Conservation (phyloP, 768 basidiomycete species). For the Harrya chromipes region DNA sequence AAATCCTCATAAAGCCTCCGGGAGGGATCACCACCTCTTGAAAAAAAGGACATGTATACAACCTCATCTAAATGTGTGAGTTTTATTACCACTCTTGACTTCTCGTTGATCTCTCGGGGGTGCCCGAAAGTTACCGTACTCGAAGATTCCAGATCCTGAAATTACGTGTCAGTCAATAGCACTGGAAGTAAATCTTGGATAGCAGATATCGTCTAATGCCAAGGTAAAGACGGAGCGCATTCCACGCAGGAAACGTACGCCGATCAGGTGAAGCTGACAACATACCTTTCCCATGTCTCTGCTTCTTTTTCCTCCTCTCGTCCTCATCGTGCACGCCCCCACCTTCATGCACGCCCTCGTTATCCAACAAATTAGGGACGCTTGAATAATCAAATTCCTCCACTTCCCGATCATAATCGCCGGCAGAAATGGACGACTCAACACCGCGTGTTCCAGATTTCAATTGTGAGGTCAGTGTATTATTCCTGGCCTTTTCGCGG, state of each 20-base stretch:
- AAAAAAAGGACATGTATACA: slow-evolving; percentile 8
- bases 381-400: slow-evolving; percentile 66
- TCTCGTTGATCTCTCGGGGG: slow-evolving; percentile 65
- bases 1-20: background rate
- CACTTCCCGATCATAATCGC: slow-evolving; percentile 22
- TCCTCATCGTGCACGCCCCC: slow-evolving; percentile 25
- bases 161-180: slow-evolving; percentile 6
- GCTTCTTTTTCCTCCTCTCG: slow-evolving; percentile 48
- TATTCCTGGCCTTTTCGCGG: slow-evolving; percentile 19
- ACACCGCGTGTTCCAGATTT: slow-evolving; percentile 3
- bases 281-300: slow-evolving; percentile 44
- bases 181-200: background rate
- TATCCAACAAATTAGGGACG: slow-evolving; percentile 71
- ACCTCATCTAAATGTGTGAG: slow-evolving; percentile 60
- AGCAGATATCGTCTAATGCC: background rate
- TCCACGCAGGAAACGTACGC: slow-evolving; percentile 4
- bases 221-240: slow-evolving; percentile 3
- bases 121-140: slow-evolving; percentile 59
- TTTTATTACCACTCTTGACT: slow-evolving; percentile 66
- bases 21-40: slow-evolving; percentile 1
- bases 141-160: slow-evolving; percentile 36
- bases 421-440: slow-evolving; percentile 2
- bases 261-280: slow-evolving; percentile 1
- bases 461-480: background rate
- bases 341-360: slow-evolving; percentile 36